These are phyloP conservation scores for Triticum urartu DNA, from an alignment of 176 grass and related monocot species.

Conservation along the genomic window DNA sequence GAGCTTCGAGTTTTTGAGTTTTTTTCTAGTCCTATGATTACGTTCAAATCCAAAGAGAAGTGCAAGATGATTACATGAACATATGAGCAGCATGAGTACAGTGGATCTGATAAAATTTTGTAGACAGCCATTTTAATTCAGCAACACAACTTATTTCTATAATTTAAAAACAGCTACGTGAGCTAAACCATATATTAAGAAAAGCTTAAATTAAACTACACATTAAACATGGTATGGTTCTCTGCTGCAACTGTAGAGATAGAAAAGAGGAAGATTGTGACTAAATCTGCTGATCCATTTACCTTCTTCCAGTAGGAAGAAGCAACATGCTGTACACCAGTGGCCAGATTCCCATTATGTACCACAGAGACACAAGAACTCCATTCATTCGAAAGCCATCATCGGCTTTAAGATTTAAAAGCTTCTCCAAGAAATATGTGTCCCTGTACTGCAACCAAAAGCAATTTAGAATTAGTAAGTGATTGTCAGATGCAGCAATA, in stretches of 20 bases:
- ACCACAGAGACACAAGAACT: constrained; percentile 86
- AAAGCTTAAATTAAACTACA: neutral
- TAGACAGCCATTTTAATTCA: neutral
- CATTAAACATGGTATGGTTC: neutral
- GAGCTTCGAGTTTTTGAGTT: neutral
- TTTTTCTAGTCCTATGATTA: neutral
- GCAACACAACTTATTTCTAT: neutral
- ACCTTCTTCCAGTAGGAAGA: constrained; percentile 75
- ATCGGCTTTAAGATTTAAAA: constrained; percentile 68
- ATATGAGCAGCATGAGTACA: neutral
- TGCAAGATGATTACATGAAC: neutral
- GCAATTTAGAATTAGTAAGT: neutral
- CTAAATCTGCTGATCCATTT: constrained; percentile 19
- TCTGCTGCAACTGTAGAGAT: neutral
- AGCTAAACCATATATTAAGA: neutral
- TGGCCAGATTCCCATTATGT: constrained; percentile 91
- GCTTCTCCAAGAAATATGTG: constrained; percentile 79
- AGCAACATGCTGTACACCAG: constrained; percentile 81
- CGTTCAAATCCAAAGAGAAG: neutral
- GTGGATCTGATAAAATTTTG: neutral
- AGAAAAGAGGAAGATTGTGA: neutral
- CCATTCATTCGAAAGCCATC: constrained; percentile 90
- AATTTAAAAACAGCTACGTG: neutral
- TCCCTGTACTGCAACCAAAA: constrained; percentile 75
- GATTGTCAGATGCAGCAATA: neutral